Evolutionary conservation across 257 asterid species (phyloP).

Genomic region (Capsicum chinense): DNA sequence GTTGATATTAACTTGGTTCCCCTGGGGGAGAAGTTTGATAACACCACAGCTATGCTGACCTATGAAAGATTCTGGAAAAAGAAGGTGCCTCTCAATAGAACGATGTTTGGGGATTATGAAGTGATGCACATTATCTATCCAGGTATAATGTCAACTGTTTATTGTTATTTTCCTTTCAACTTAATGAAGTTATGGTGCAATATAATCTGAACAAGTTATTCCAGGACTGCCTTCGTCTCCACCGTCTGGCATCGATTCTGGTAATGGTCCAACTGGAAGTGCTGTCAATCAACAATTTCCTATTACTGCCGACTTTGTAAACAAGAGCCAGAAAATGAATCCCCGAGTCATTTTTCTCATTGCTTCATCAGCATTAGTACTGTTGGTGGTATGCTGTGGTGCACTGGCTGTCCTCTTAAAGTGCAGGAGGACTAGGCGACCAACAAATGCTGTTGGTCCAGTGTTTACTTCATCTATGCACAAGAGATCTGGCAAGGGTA

Average conservation of each 20-base stretch:
- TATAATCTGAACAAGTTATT: slow-evolving; percentile 36
- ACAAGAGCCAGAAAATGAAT: slow-evolving; percentile 71
- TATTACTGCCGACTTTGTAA: slow-evolving; percentile 66
- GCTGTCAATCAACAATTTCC: slow-evolving; percentile 77
- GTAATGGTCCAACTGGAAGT: slow-evolving; percentile 80
- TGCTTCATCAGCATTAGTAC: slow-evolving; percentile 77
- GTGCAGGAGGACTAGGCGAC: slow-evolving; percentile 69
- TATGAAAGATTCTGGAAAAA: slow-evolving; percentile 80
- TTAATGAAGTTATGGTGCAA: slow-evolving; percentile 23
- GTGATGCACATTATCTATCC: slow-evolving; percentile 71
- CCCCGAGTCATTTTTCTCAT: slow-evolving; percentile 73
- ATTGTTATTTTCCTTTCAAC: slow-evolving; percentile 26
- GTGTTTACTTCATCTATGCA: slow-evolving; percentile 61
- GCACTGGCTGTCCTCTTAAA: slow-evolving; percentile 69
- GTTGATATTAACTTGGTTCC: slow-evolving; percentile 91
- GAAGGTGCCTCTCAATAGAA: slow-evolving; percentile 84
- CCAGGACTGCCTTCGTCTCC: slow-evolving; percentile 88
- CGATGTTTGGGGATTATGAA: slow-evolving; percentile 85
- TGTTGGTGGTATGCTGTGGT: slow-evolving; percentile 77
- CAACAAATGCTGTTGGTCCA: slow-evolving; percentile 86
- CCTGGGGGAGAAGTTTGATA: slow-evolving; percentile 89
- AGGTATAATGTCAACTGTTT: slow-evolving; percentile 54
- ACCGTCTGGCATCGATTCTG: slow-evolving; percentile 58
- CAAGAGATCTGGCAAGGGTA: slow-evolving; percentile 75
- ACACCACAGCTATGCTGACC: slow-evolving; percentile 85